Evolutionary conservation across 2,329 filamentous ascomycete species (phyloP), one percentile per base, ranked within the genome.

Genomic region (Rutstroemia sp.): DNA sequence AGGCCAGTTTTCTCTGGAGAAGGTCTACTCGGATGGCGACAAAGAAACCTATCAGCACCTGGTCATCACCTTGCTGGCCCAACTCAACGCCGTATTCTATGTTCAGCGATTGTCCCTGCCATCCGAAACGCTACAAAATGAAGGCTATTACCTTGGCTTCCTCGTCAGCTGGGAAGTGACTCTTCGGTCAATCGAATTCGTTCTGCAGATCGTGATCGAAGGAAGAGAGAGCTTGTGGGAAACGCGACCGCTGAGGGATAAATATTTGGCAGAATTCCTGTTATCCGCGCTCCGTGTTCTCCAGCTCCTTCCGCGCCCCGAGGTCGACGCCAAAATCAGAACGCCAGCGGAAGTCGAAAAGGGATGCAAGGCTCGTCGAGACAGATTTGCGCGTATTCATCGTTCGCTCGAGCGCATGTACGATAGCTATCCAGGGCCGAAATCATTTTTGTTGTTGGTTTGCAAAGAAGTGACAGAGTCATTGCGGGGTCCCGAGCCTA

Each of bases 1-100:
- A 8, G 73, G 73, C 25, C 66, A 68, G n/a, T 75, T 75, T 60
- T 72, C 72, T 8, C 64, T 75, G 18, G 73, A 75, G 56, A 73
- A 69, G 59, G 70, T 75, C 38, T 74, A 75, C 56, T 63, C 70
- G 8, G 67, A 71, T 19, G 59, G 63, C 23, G 65, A 70, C 49
- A 67, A 70, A 23, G 66, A 69, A 25, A 63, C 64, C 3, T 73
- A 74, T 60, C 72, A 74, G 55, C 63, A 65, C 27, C 60, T 73
- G 38, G 66, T 74, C 18, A 67, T 70, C 37, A 65, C 63, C 16
- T 62, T 74, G 45, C 65, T 74, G 5, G 64, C 67, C 9, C 72
- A 74, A 59, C 66, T 75, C 39, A 72, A 71, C 54, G 63, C 69
- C 52, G 71, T 75, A 49, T 73, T 73, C 63, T 68, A 69, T 54